A percentile compares a stretch with the other conserved stretches of the same genome.
These are phyloP conservation scores for Zea luxurians DNA, from an alignment of 176 grass and related monocot genomes.

Conservation along the genomic window DNA sequence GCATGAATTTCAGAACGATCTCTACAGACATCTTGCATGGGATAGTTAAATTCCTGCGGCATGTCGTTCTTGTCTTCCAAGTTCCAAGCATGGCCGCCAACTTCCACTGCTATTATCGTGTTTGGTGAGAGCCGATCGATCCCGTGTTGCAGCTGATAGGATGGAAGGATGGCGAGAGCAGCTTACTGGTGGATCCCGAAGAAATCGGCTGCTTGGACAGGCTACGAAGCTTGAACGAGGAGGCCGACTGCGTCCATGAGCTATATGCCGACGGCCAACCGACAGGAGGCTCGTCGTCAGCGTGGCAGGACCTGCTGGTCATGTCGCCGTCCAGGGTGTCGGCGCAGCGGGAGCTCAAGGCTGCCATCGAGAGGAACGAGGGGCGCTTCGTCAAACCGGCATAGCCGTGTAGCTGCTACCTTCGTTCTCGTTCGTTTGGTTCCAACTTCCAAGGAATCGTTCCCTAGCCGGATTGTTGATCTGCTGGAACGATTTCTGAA, in stretches of 20 bases:
- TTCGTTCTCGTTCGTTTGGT: too few relatives aligned
- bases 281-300: conserved; percentile 33
- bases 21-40: not conserved
- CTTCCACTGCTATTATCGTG: not conserved
- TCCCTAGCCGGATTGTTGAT: too few relatives aligned
- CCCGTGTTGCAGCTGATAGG: conserved; percentile 64
- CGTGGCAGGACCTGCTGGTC: conserved; percentile 54
- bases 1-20: not conserved
- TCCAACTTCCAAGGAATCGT: too few relatives aligned
- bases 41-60: not conserved
- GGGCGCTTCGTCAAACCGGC: conserved; percentile 33
- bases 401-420: not conserved
- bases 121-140: not conserved
- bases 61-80: not conserved
- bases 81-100: not conserved
- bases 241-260: conserved; percentile 66
- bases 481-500: too few relatives aligned
- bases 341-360: conserved; percentile 62
- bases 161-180: conserved; percentile 68
- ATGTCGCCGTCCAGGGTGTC: conserved; percentile 38
- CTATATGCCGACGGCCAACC: conserved; percentile 49
- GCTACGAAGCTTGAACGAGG: conserved; percentile 52
- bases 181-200: conserved; percentile 59
- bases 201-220: conserved; percentile 68
- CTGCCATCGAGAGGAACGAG: conserved; percentile 52